Base-by-base conservation (phyloP, 306 rosid genomes). In the Nissolia schottii region DNA sequence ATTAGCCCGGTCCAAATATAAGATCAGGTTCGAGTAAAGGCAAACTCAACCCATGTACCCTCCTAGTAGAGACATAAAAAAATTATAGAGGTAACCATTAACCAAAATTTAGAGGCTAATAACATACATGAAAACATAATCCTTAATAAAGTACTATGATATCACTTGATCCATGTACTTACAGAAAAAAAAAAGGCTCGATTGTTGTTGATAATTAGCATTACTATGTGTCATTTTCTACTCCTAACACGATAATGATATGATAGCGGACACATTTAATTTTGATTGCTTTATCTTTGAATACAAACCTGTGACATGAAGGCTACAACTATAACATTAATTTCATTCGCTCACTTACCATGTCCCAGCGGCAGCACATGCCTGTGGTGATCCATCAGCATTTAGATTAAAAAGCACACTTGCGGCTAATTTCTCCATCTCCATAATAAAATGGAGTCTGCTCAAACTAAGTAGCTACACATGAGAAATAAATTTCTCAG, bases 381-480 rank as follows among this genome's bases (percentile, higher is more conserved):
- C 96, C 73, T 90, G 92, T 1, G 92, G 90, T 31, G 87, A 79
- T 60, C 64, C 58, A 51, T 74, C 48, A 5, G 80, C 72, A 49
- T 85, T 87, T 67, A 87, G 38, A 80, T 77, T 89, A 75, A 86
- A 89, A 57, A 86, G 81, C 70, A 86, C 89, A 38, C 74, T 51
- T 60, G 89, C 87, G 57, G 89, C 92, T 24, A 32, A n/a, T n/a
- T 7, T 34, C 40, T 34, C 40, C 40, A 34, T 7, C 2, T 2
- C 8, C 4, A 32, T 32, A n/a, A n/a, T n/a, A n/a, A n/a, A n/a
- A 60, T 94, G 96, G 29, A 91, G 82, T 69, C 85, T 85, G 73
- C 94, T 88, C 0, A 97, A 87, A 85, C 97, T 85, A 62, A 94
- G 91, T 59, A 94, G 81, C 96, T 97, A 91, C 63, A 94, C 92